Evolutionary conservation across 495 filamentous ascomycete genomes (phyloP).

Genomic region (Penicillium egyptiacum): DNA sequence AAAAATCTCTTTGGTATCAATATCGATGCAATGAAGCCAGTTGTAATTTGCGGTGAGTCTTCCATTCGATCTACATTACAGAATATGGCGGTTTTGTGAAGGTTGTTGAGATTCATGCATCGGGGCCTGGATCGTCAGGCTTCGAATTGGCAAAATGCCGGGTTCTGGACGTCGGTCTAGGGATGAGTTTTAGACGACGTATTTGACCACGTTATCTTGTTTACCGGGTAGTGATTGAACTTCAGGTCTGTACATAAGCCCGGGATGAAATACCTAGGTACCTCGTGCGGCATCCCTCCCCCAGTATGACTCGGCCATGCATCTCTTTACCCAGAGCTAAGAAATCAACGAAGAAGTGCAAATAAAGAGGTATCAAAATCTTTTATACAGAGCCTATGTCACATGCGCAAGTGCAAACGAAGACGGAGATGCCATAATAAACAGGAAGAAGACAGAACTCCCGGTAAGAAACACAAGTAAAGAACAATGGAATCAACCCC

Average conservation of each 20-base stretch:
- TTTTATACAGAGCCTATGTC: constrained; percentile 38
- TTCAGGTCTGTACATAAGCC: not conserved
- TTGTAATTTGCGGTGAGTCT: not conserved
- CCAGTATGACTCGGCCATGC: not conserved
- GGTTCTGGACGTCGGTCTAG: not conserved
- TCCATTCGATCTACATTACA: not conserved
- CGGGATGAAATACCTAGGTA: not conserved
- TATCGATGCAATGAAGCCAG: not conserved
- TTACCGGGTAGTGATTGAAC: not conserved
- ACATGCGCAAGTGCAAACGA: constrained; percentile 26
- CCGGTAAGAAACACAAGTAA: constrained; percentile 22
- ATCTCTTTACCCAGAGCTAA: not conserved
- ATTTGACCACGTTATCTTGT: not conserved
- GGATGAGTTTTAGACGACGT: not conserved
- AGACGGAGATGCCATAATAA: constrained; percentile 27
- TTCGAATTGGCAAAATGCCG: not conserved
- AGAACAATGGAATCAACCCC: constrained; percentile 10
- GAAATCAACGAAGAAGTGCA: not conserved
- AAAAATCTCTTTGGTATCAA: not conserved
- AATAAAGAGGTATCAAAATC: constrained; percentile 22
- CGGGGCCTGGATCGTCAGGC: not conserved
- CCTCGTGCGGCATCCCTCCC: not conserved
- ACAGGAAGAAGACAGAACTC: constrained; percentile 25
- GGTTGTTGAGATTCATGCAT: not conserved
- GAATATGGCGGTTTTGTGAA: not conserved